Percentiles rank a stretch among this genome's conserved stretches.
These are phyloP conservation scores for Myxozyma monticola DNA, from an alignment of 805 yeast genomes.

Conservation along the genomic window DNA sequence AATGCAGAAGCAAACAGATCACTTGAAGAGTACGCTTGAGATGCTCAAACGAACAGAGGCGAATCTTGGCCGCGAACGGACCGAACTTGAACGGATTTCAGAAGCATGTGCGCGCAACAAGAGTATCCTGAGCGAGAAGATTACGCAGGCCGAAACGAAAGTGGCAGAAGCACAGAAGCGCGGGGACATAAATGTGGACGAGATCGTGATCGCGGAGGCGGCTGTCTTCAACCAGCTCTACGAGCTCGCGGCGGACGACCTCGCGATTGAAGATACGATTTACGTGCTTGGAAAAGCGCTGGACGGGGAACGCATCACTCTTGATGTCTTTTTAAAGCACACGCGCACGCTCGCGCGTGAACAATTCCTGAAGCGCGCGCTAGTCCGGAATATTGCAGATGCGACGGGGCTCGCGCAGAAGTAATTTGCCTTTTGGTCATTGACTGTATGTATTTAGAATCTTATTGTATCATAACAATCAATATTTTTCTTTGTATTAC, in stretches of 20 bases:
- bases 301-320: conserved; percentile 48
- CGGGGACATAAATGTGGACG: conserved; percentile 41
- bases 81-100: conserved; percentile 43
- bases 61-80: conserved; percentile 42
- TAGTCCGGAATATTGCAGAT: conserved; percentile 38
- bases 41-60: conserved; percentile 41
- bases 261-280: conserved; percentile 69
- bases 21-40: conserved; percentile 40
- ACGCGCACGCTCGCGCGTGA: conserved; percentile 61
- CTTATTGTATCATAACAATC: too few relatives aligned
- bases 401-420: conserved; percentile 17
- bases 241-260: conserved; percentile 61
- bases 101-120: conserved; percentile 37
- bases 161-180: conserved; percentile 37
- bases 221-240: conserved; percentile 62
- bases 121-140: conserved; percentile 19
- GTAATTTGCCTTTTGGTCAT: background rate
- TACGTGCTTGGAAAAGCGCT: conserved; percentile 58
- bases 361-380: conserved; percentile 56
- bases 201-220: conserved; percentile 52
- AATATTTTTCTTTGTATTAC: too few relatives aligned
- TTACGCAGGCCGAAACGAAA: conserved; percentile 36
- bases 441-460: too few relatives aligned
- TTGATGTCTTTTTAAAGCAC: conserved; percentile 48
- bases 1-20: conserved; percentile 33